phyloP scores from a whole-genome alignment of 2,329 filamentous ascomycete genomes.

The Nigrospora sphaerica region DNA sequence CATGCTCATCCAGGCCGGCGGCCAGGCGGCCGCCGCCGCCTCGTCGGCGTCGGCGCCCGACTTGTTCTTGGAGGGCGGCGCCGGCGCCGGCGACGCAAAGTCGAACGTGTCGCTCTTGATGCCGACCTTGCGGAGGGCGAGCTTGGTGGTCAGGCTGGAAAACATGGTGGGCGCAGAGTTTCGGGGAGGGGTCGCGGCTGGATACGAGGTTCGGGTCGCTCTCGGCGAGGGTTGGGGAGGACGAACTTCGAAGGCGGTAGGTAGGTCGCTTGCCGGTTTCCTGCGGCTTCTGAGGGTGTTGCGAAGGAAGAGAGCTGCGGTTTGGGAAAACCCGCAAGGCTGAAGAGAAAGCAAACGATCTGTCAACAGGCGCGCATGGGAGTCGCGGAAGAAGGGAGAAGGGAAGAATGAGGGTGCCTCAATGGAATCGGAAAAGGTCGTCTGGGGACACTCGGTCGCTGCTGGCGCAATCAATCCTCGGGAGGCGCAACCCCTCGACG shows the following conservation, averaged over 20 bases:
- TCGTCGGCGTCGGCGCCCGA: constrained; percentile 22
- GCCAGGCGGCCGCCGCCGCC: constrained; percentile 16
- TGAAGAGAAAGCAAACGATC: too few relatives aligned
- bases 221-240: too few relatives aligned
- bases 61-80: constrained; percentile 18
- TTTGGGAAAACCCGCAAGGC: too few relatives aligned
- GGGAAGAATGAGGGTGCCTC: too few relatives aligned
- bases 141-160: constrained; percentile 47
- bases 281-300: too few relatives aligned
- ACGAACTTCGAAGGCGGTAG: neutral
- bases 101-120: constrained; percentile 43
- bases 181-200: neutral
- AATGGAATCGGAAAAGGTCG: too few relatives aligned
- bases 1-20: constrained; percentile 39
- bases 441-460: too few relatives aligned
- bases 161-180: constrained; percentile 35
- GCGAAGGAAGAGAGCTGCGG: too few relatives aligned
- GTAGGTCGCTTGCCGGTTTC: neutral
- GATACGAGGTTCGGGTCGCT: neutral
- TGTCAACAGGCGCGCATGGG: too few relatives aligned
- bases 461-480: too few relatives aligned
- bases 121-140: constrained; percentile 51
- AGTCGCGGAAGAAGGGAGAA: too few relatives aligned
- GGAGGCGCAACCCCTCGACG: too few relatives aligned
- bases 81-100: constrained; percentile 24